Evolutionary conservation across 768 basidiomycete genomes (phyloP).

Genomic region (Mycena haematopus): DNA sequence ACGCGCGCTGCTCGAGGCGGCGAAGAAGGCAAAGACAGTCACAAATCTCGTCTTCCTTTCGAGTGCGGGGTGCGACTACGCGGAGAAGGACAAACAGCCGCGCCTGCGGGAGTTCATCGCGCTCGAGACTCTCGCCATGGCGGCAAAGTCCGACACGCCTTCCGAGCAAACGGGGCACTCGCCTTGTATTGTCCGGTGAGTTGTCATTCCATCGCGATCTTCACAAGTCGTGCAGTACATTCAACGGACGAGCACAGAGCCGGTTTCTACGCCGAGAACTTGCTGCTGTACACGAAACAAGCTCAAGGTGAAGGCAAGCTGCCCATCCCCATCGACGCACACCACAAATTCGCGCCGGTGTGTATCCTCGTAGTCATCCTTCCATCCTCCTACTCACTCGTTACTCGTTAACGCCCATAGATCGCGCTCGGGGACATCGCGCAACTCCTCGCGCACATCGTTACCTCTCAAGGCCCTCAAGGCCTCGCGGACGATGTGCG

Average conservation of each 20-base stretch:
- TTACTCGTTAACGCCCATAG: slow-evolving; percentile 8
- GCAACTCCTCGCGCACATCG: slow-evolving; percentile 25
- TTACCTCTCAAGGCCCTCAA: slow-evolving; percentile 37
- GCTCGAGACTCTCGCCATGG: slow-evolving; percentile 37
- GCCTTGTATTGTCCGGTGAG: slow-evolving; percentile 30
- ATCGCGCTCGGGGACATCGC: slow-evolving; percentile 11
- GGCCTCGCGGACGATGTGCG: slow-evolving; percentile 38
- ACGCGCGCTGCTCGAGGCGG: background rate
- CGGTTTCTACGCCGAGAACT: slow-evolving; percentile 19
- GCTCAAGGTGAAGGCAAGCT: slow-evolving; percentile 3
- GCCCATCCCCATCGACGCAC: slow-evolving; percentile 13
- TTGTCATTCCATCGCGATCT: slow-evolving; percentile 1
- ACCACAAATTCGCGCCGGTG: slow-evolving; percentile 16
- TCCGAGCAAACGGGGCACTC: slow-evolving; percentile 34
- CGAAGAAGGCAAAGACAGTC: slow-evolving; percentile 6
- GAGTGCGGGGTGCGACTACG: slow-evolving; percentile 28
- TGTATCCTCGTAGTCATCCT: background rate
- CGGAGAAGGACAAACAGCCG: slow-evolving; percentile 39
- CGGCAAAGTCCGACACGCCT: slow-evolving; percentile 30
- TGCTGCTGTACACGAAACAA: slow-evolving; percentile 13
- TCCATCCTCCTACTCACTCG: background rate
- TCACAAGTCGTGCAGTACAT: background rate
- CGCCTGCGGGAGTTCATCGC: slow-evolving; percentile 40
- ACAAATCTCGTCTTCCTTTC: slow-evolving; percentile 10
- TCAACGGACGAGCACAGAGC: slow-evolving; percentile 5